Evolutionary conservation across 139 green algal species (phyloP).

Genomic region (Chlamydomonas eustigma): DNA sequence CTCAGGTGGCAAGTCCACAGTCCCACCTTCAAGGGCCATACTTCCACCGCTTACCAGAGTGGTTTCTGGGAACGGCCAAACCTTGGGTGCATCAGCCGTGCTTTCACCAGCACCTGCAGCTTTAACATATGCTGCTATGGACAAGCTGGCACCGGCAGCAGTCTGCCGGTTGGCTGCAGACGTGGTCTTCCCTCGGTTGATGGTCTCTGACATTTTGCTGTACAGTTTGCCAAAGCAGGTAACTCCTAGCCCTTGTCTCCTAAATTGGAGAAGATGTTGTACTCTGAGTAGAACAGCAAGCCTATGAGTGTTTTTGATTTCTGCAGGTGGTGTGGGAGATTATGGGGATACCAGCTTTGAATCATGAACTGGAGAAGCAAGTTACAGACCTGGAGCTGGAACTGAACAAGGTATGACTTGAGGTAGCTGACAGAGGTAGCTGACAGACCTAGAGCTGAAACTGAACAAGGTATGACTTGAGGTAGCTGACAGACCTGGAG

Average conservation of each 20-base stretch:
- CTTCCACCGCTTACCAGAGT: background rate
- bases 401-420: conserved; percentile 23
- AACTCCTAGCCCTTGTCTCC: background rate
- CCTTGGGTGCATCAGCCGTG: background rate
- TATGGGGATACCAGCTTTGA: conserved; percentile 40
- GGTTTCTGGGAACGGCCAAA: too few relatives aligned
- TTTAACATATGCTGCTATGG: background rate
- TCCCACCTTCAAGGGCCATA: background rate
- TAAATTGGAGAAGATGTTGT: too few relatives aligned
- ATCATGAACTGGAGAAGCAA: conserved; percentile 41
- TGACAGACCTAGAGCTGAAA: too few relatives aligned
- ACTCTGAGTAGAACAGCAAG: too few relatives aligned
- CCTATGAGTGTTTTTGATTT: too few relatives aligned
- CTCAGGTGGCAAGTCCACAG: too few relatives aligned
- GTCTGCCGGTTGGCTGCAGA: conserved; percentile 23
- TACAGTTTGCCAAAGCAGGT: conserved; percentile 36
- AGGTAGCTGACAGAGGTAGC: background rate
- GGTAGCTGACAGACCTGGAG: too few relatives aligned
- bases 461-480: too few relatives aligned
- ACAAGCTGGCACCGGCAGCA: background rate
- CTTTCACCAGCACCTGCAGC: background rate
- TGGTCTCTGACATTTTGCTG: conserved; percentile 41
- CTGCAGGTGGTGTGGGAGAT: conserved; percentile 47
- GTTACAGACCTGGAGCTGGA: conserved; percentile 31
- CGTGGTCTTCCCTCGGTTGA: conserved; percentile 40